Conservation (phyloP, 2,329 filamentous ascomycete genomes). For the Epichloe scottii region DNA sequence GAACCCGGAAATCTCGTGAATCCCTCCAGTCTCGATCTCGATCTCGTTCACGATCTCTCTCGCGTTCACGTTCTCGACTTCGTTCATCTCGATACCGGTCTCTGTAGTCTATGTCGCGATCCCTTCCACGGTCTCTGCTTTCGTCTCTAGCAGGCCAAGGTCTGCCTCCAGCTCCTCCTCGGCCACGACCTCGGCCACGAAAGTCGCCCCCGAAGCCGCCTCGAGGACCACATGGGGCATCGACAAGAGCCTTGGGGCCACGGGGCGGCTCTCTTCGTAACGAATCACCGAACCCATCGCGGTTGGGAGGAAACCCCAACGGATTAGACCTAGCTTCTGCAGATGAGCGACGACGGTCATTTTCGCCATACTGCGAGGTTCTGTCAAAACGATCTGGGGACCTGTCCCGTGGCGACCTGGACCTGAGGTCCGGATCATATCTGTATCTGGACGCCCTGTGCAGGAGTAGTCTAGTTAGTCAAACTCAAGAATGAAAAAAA, state of each 20-base stretch:
- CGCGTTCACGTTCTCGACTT: conserved; percentile 45
- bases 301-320: conserved; percentile 46
- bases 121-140: conserved; percentile 39
- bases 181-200: conserved; percentile 29
- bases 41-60: conserved; percentile 32
- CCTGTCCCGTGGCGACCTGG: conserved; percentile 54
- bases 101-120: conserved; percentile 5
- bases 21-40: conserved; percentile 37
- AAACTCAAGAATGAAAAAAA: background rate
- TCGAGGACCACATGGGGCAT: conserved; percentile 54
- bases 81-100: conserved; percentile 6
- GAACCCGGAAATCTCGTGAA: conserved; percentile 24
- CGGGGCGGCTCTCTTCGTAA: conserved; percentile 59
- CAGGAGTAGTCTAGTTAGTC: conserved; percentile 3
- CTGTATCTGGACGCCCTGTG: conserved; percentile 43
- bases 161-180: conserved; percentile 39
- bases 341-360: conserved; percentile 58
- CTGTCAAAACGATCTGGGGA: conserved; percentile 55
- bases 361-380: conserved; percentile 42
- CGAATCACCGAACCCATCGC: conserved; percentile 45
- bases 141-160: conserved; percentile 48
- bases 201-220: conserved; percentile 56
- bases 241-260: conserved; percentile 67
- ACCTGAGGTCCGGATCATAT: conserved; percentile 51
- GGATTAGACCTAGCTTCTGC: conserved; percentile 43